A percentile compares a stretch with the other conserved stretches of the same genome.
Evolutionary conservation across 1,284 basidiomycete genomes (phyloP).

Genomic region (Heterobasidion occidentale): DNA sequence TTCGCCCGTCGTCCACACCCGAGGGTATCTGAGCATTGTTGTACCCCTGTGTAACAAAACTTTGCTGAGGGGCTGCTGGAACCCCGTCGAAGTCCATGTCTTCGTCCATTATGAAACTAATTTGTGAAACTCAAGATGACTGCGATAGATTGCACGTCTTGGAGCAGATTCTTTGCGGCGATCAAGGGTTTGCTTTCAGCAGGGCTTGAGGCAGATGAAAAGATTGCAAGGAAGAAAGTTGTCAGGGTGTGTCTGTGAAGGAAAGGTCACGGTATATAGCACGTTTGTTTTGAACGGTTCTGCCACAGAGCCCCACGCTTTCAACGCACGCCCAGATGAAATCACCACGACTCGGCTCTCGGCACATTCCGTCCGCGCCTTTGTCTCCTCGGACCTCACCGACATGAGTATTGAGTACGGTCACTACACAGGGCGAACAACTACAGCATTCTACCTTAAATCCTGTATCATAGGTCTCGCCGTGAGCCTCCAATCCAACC

Average conservation of each 20-base stretch:
- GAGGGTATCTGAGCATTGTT: constrained; percentile 7
- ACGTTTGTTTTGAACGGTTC: background rate
- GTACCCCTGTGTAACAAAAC: constrained; percentile 21
- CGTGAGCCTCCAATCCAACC: constrained; percentile 39
- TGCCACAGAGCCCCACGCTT: constrained; percentile 3
- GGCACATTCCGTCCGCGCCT: background rate
- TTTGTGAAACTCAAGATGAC: background rate
- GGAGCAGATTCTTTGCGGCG: constrained; percentile 3
- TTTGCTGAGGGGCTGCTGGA: constrained; percentile 26
- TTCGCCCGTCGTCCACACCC: constrained; percentile 34
- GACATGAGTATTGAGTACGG: background rate
- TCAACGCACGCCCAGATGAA: background rate
- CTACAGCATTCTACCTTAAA: background rate
- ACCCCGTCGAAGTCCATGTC: constrained; percentile 61
- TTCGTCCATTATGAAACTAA: constrained; percentile 53
- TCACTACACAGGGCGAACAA: no score
- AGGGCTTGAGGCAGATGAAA: background rate
- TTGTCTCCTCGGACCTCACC: background rate
- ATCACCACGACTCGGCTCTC: constrained; percentile 1
- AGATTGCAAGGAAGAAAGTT: background rate
- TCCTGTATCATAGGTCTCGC: constrained; percentile 7
- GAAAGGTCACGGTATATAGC: background rate
- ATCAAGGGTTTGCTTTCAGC: background rate
- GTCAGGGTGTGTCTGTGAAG: background rate
- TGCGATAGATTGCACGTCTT: no score